phyloP scores from a whole-genome alignment of 2,329 filamentous ascomycete genomes.

The Endocalyx cinctus region DNA sequence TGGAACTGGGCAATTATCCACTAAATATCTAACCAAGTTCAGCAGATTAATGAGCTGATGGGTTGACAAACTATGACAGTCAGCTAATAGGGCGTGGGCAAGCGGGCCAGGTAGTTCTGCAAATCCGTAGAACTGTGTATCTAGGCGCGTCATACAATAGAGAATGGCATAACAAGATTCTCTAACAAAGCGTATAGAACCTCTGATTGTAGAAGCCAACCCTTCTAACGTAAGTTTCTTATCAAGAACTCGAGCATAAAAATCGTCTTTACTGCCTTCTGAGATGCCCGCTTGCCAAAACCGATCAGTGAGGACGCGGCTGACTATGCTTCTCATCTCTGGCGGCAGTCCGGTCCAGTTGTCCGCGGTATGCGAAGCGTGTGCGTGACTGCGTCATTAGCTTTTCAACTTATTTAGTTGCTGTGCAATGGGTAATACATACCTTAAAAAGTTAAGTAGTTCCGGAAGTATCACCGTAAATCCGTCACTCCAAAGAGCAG shows the following conservation, averaged over 20 bases:
- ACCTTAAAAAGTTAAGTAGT: slow-evolving; percentile 77
- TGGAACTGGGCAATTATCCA: slow-evolving; percentile 84
- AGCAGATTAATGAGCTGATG: slow-evolving; percentile 94
- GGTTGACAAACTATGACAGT: slow-evolving; percentile 77
- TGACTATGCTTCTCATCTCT: slow-evolving; percentile 73
- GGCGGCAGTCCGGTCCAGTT: slow-evolving; percentile 76
- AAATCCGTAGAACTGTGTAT: slow-evolving; percentile 87
- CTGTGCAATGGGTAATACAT: slow-evolving; percentile 18
- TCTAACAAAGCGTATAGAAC: slow-evolving; percentile 80
- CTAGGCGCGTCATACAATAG: slow-evolving; percentile 85
- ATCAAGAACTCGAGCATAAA: slow-evolving; percentile 85
- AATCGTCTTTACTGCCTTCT: slow-evolving; percentile 90
- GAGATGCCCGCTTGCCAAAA: slow-evolving; percentile 99
- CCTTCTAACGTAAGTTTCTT: slow-evolving; percentile 89
- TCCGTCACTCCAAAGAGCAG: slow-evolving; percentile 76
- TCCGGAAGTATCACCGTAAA: slow-evolving; percentile 81
- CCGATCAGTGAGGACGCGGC: slow-evolving; percentile 81
- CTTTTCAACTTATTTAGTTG: slow-evolving; percentile 7
- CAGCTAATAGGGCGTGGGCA: slow-evolving; percentile 76
- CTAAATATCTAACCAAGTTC: slow-evolving; percentile 80
- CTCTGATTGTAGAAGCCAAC: slow-evolving; percentile 87
- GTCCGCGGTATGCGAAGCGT: slow-evolving; percentile 81
- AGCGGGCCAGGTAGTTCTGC: slow-evolving; percentile 76
- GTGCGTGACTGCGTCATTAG: slow-evolving; percentile 61
- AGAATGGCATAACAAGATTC: slow-evolving; percentile 94